Base-by-base conservation (phyloP, 2,329 filamentous ascomycete species). In the Monosporascus ibericus region DNA sequence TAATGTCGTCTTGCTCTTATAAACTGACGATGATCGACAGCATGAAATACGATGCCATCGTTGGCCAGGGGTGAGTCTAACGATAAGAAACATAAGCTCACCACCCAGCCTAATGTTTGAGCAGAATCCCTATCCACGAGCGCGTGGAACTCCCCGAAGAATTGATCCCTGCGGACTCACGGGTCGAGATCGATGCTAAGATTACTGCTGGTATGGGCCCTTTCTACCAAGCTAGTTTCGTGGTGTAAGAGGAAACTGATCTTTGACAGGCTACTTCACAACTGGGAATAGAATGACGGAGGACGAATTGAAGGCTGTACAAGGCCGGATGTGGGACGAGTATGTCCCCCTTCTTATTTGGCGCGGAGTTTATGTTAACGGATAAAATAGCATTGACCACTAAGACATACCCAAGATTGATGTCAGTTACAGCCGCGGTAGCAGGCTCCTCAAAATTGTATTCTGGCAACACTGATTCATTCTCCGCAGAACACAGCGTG, bases 141-240 rank as follows among this genome's bases (percentile, higher is more conserved):
- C 82, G 92, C 55, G 85, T 97, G 47, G 91, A 95, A 55, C 90
- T 97, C 58, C 94, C 92, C 4, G 90, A 95, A 59, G 88, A 94
- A 34, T 85, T 94, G 81, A 96, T 97, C 63, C 94, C 94, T 14
- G 89, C 86, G 57, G 94, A 97, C 72, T 95, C 91, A 50, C 80
- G 92, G 60, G 94, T 97, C n/a, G 94, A 99, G 71, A 99, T 97
- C 65, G 94, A 97, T 71, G 94, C 94, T 54, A 97, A 97, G 77
- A 96, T 97, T 67, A 94, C 92, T 62, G 91, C 92, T 55, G 94
- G 88, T 90, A 73, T 72, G 83, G 73, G 52, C 36, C 39, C 39
- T 48, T 48, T 34, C 50, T 52, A 52, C 24, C 47, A 50, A 44
- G 52, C 44, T 18, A 50, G 37, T 47, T 39, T 47, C 20, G 49